Evolutionary conservation across 2,329 filamentous ascomycete genomes (phyloP).

Genomic region (Neoarthrinium moseri): DNA sequence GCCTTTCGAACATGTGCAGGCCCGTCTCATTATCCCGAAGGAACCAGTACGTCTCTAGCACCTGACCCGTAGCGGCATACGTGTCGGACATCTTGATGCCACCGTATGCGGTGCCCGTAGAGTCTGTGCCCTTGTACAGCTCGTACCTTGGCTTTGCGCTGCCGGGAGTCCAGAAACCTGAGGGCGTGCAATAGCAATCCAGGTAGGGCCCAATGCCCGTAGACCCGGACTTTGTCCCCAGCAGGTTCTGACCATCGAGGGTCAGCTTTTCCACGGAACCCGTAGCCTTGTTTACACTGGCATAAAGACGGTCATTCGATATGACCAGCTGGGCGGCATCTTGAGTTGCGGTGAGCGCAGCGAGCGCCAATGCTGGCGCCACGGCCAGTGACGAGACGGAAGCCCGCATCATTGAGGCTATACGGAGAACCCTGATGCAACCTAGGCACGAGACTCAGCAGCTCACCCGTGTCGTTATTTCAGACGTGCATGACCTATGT

Average conservation of each 20-base stretch:
- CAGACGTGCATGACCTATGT: background rate
- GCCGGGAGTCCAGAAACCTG: constrained; percentile 59
- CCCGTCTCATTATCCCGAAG: constrained; percentile 61
- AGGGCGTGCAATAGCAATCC: constrained; percentile 62
- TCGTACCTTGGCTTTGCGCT: constrained; percentile 45
- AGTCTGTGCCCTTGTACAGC: constrained; percentile 51
- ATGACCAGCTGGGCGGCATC: constrained; percentile 32
- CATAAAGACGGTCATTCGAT: constrained; percentile 36
- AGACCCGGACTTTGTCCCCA: constrained; percentile 43
- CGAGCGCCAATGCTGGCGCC: background rate
- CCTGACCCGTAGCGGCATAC: constrained; percentile 55
- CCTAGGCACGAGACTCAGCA: background rate
- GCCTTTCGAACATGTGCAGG: constrained; percentile 56
- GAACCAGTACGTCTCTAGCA: constrained; percentile 66
- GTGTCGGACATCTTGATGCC: constrained; percentile 60
- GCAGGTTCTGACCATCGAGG: constrained; percentile 44
- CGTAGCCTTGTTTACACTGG: constrained; percentile 33
- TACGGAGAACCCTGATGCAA: background rate
- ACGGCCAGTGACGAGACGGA: background rate
- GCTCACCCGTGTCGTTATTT: background rate
- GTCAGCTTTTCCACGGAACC: constrained; percentile 34
- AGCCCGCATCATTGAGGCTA: background rate
- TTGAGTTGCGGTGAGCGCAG: constrained; percentile 30
- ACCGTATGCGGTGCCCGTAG: constrained; percentile 49
- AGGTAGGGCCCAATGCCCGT: constrained; percentile 55